A percentile compares a stretch with the other conserved stretches of the same genome.
Conservation (phyloP, 2,329 filamentous ascomycete species). For the Zalaria sp. region DNA sequence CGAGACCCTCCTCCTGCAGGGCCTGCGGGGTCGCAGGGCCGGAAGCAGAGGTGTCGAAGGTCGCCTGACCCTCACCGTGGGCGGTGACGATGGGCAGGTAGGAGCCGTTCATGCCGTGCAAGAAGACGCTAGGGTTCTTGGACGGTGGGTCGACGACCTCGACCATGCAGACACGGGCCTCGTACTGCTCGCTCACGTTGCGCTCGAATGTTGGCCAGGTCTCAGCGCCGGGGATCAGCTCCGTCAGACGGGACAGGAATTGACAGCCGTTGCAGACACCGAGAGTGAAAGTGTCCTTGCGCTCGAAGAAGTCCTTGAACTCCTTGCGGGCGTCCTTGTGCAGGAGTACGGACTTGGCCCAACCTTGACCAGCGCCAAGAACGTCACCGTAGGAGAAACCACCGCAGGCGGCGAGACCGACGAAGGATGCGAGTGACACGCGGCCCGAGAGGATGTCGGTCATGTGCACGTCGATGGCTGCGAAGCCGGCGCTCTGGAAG, state of each 20-base stretch:
- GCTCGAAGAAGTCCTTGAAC: constrained; percentile 74
- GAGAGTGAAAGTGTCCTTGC: constrained; percentile 78
- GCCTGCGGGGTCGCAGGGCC: constrained; percentile 30
- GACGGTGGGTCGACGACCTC: constrained; percentile 50
- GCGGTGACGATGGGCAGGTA: constrained; percentile 75
- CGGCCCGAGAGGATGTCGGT: constrained; percentile 71
- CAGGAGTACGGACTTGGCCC: constrained; percentile 85
- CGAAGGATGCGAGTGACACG: constrained; percentile 67
- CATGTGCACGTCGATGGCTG: constrained; percentile 92
- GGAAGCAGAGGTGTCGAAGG: constrained; percentile 28
- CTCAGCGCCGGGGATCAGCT: constrained; percentile 69
- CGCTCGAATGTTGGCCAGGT: constrained; percentile 78
- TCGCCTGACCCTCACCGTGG: constrained; percentile 79
- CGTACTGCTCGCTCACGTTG: constrained; percentile 79
- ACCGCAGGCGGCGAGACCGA: constrained; percentile 84
- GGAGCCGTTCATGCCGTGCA: constrained; percentile 75
- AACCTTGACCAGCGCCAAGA: constrained; percentile 87
- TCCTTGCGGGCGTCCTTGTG: constrained; percentile 62
- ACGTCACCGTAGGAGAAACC: constrained; percentile 93
- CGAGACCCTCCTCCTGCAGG: constrained; percentile 52
- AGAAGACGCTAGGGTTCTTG: constrained; percentile 58
- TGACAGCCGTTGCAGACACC: constrained; percentile 98
- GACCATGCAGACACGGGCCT: constrained; percentile 77
- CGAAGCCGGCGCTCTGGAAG: constrained; percentile 82
- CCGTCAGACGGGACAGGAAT: constrained; percentile 72